Conservation (phyloP, 768 basidiomycete species). For the Mycena filopes region DNA sequence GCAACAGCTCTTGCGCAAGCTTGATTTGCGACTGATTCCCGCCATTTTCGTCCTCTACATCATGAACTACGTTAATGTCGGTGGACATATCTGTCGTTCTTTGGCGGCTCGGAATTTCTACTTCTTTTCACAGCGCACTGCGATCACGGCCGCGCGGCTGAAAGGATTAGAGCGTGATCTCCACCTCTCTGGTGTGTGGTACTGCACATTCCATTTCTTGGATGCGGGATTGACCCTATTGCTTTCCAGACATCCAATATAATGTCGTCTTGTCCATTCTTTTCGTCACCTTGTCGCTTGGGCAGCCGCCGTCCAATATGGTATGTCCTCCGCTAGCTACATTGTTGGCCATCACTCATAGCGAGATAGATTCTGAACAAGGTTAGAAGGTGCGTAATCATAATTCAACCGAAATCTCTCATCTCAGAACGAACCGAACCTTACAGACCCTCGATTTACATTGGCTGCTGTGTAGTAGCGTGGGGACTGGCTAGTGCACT, state of each 20-base stretch:
- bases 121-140: conserved; percentile 34
- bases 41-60: conserved; percentile 58
- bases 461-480: conserved; percentile 53
- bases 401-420: not conserved
- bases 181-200: not conserved
- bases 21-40: conserved; percentile 57
- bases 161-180: conserved; percentile 45
- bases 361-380: conserved; percentile 26
- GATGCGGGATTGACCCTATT: not conserved
- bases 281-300: conserved; percentile 51
- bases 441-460: conserved; percentile 54
- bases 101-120: not conserved
- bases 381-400: conserved; percentile 4
- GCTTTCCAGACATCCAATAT: conserved; percentile 16
- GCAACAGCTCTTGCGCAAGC: conserved; percentile 48
- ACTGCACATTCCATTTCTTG: not conserved
- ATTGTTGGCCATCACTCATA: not conserved
- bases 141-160: conserved; percentile 42
- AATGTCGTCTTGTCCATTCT: conserved; percentile 32
- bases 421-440: not conserved
- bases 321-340: conserved; percentile 32
- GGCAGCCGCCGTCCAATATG: conserved; percentile 59
- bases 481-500: conserved; percentile 59
- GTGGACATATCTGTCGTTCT: conserved; percentile 16
- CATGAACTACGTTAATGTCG: conserved; percentile 62